phyloP scores from a whole-genome alignment of 192 early-diverging fungal genomes.

The Geranomyces michiganensis region DNA sequence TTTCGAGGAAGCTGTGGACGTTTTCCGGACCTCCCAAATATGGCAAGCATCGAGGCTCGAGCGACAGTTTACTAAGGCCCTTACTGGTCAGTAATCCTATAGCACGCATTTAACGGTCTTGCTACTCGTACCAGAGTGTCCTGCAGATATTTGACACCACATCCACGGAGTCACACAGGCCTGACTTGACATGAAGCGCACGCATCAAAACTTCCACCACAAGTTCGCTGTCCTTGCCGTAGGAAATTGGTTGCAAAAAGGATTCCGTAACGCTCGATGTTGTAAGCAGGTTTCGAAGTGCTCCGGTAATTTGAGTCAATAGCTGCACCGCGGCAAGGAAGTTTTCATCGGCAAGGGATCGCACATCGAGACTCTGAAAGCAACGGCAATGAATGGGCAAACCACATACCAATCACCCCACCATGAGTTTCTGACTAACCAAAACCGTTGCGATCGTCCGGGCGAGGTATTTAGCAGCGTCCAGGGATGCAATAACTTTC shows the following conservation, averaged over 20 bases:
- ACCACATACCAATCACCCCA: neutral
- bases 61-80: conserved; percentile 36
- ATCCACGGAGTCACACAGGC: conserved; percentile 29
- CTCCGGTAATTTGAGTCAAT: conserved; percentile 36
- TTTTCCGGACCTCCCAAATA: conserved; percentile 12
- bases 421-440: neutral
- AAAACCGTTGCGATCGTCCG: neutral
- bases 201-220: conserved; percentile 10
- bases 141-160: conserved; percentile 40
- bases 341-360: neutral
- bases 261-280: neutral
- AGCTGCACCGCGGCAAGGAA: conserved; percentile 28
- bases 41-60: conserved; percentile 29
- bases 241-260: conserved; percentile 13
- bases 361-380: conserved; percentile 6
- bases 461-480: neutral
- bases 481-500: neutral
- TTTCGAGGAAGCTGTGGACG: conserved; percentile 8
- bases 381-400: neutral
- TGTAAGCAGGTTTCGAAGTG: conserved; percentile 38
- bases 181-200: neutral
- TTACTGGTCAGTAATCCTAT: neutral
- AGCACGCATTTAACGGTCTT: neutral
- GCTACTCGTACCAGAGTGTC: conserved; percentile 37
- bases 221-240: neutral